phyloP scores from a whole-genome alignment of 2,329 filamentous ascomycete species.

The Fusarium sp. region DNA sequence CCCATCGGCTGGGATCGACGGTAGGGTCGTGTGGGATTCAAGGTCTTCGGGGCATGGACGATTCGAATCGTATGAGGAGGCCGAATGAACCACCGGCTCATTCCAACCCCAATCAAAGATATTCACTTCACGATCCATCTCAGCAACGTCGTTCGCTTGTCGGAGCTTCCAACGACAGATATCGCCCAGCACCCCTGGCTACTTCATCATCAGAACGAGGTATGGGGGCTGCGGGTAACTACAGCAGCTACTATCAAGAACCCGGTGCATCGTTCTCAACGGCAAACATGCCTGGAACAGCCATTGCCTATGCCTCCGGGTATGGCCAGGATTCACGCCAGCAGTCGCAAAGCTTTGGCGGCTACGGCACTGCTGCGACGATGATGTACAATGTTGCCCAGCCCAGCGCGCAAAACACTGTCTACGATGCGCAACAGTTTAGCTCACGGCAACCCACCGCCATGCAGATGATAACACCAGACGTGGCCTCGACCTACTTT shows the following conservation, averaged over 20 bases:
- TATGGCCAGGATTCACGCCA: conserved; percentile 71
- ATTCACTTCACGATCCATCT: conserved; percentile 60
- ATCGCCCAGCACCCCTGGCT: conserved; percentile 60
- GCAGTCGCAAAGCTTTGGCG: conserved; percentile 62
- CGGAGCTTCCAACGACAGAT: conserved; percentile 51
- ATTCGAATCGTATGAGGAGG: conserved; percentile 76
- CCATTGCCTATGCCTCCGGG: conserved; percentile 68
- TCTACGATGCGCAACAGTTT: conserved; percentile 83
- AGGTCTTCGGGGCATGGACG: conserved; percentile 76
- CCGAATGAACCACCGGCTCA: conserved; percentile 77
- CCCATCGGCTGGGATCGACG: conserved; percentile 70
- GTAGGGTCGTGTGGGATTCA: conserved; percentile 62
- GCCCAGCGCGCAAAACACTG: conserved; percentile 66
- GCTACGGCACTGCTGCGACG: conserved; percentile 66
- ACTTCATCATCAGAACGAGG: conserved; percentile 59
- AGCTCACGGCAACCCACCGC: conserved; percentile 77
- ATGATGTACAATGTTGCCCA: conserved; percentile 84
- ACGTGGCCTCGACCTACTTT: conserved; percentile 76
- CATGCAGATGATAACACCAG: conserved; percentile 71
- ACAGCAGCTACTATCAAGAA: conserved; percentile 68
- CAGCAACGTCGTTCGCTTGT: conserved; percentile 53
- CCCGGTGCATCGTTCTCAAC: conserved; percentile 61
- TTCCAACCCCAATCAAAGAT: conserved; percentile 65
- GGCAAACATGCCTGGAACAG: conserved; percentile 64
- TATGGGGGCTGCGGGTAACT: conserved; percentile 66